These are phyloP conservation scores for Sanchytrium tribonematis DNA, from an alignment of 371 early-diverging fungal species.

Conservation along the genomic window DNA sequence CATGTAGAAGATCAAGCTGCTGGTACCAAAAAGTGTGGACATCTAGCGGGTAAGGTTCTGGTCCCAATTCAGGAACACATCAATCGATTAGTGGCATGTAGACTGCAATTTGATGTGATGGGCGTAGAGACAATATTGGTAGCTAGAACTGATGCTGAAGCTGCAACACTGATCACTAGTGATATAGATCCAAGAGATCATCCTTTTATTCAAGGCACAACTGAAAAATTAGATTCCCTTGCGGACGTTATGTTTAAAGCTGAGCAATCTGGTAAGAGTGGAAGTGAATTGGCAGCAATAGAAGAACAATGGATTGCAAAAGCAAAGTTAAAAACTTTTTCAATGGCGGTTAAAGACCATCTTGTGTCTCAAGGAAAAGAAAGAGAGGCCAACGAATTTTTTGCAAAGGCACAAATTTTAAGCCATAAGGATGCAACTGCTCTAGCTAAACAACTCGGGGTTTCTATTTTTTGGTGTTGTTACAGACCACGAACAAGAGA, in stretches of 20 bases:
- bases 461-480: slow-evolving; percentile 72
- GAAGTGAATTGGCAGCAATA: slow-evolving; percentile 43
- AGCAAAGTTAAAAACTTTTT: slow-evolving; percentile 56
- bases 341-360: slow-evolving; percentile 48
- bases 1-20: slow-evolving; percentile 79
- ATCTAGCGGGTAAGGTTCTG: slow-evolving; percentile 94
- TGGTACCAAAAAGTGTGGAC: slow-evolving; percentile 92
- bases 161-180: slow-evolving; percentile 75
- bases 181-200: slow-evolving; percentile 91
- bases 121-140: slow-evolving; percentile 78
- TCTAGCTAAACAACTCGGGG: slow-evolving; percentile 44
- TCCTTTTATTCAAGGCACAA: slow-evolving; percentile 79
- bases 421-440: slow-evolving; percentile 53
- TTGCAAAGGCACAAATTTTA: slow-evolving; percentile 24
- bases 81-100: slow-evolving; percentile 76
- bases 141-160: slow-evolving; percentile 89
- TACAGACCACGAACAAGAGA: slow-evolving; percentile 70
- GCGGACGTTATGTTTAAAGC: slow-evolving; percentile 50
- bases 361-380: slow-evolving; percentile 24
- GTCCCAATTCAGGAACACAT: slow-evolving; percentile 90
- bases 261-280: slow-evolving; percentile 35
- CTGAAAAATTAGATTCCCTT: slow-evolving; percentile 36
- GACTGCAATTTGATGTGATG: slow-evolving; percentile 93
- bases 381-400: slow-evolving; percentile 21
- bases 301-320: slow-evolving; percentile 63